Base-by-base conservation (phyloP, 768 basidiomycete species). In the Cytidiella melzeri region DNA sequence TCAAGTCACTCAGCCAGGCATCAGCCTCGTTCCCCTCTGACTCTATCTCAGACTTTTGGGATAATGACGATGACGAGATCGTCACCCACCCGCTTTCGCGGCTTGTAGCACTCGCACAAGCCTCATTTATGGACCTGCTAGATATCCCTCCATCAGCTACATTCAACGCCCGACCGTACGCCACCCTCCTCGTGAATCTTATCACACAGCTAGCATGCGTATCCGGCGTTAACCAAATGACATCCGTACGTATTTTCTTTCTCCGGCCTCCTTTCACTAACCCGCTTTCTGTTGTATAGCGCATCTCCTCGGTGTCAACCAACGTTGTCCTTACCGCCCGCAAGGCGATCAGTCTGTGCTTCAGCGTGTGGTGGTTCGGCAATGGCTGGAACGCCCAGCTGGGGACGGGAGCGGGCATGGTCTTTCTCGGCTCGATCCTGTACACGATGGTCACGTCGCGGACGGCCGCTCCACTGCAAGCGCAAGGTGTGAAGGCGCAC, bases 311-410 rank as follows among this genome's bases (percentile, higher is more conserved):
- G 1, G 84, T 91, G 1, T 86, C 86, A 3, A 89, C 88, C 5
- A 89, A 89, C 57, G 75, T 93, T 37, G 79, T 88, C 15, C 71
- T 92, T 27, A 92, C 90, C 1, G 70, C 82, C 0, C 77, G 91
- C 43, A 93, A 93, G 63, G 89, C 89, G 5, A 63, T 89, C 41
- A 87, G 84, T 54, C 73, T 93, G 19, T 83, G 80, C 56, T 78
- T 92, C 51, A 87, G 84, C 57, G 84, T 93, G 6, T 89, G 86
- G 85, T 90, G 80, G 78, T 91, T 90, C 59, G 82, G 82, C 1
- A 81, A 78, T 53, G 80, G 79, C 4, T 83, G 85, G 79, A 87
- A 87, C 51, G 48, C 61, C 0, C 77, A 80, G 51, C 69, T 92
- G 20, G 81, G 71, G 0, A 30, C 73, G 4, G 91, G 91, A 20